Percentiles rank a stretch among this genome's conserved stretches.
Conservation (phyloP, 2,329 filamentous ascomycete species). For the Amauroascus niger region DNA sequence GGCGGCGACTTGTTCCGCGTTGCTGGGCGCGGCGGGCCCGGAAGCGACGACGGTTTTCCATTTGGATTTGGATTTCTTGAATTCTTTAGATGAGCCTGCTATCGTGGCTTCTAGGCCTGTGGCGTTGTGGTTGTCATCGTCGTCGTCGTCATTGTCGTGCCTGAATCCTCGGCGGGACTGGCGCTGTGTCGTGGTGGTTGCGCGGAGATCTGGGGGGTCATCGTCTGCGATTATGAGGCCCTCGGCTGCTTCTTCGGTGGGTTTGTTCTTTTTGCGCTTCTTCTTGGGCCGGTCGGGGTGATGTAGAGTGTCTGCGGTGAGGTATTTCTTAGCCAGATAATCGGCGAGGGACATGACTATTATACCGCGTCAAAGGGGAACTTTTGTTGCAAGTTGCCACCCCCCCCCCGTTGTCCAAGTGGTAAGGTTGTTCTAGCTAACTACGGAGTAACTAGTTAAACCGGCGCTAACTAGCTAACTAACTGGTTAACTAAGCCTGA, state of each 20-base stretch:
- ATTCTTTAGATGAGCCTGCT: constrained; percentile 21
- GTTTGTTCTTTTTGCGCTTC: constrained; percentile 48
- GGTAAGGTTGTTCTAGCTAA: too few relatives aligned
- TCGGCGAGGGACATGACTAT: constrained; percentile 56
- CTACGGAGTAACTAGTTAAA: too few relatives aligned
- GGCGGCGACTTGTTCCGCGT: constrained; percentile 54
- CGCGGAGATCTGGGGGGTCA: constrained; percentile 31
- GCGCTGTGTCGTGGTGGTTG: constrained; percentile 18
- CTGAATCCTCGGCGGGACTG: neutral
- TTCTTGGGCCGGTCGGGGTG: constrained; percentile 43
- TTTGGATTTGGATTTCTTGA: constrained; percentile 60
- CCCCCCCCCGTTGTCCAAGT: too few relatives aligned
- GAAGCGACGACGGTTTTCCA: constrained; percentile 69
- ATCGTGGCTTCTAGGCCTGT: constrained; percentile 22
- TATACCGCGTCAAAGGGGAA: too few relatives aligned
- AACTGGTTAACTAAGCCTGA: too few relatives aligned
- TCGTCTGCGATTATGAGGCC: constrained; percentile 36
- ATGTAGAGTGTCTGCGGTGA: constrained; percentile 51
- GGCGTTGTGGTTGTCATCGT: too few relatives aligned
- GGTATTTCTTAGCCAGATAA: constrained; percentile 87
- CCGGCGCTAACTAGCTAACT: too few relatives aligned
- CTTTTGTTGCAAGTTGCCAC: too few relatives aligned
- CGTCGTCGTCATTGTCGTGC: constrained; percentile 19
- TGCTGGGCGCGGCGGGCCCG: constrained; percentile 31
- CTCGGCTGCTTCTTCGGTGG: constrained; percentile 36